Conservation (phyloP, 768 basidiomycete species). For the Suillus americanus region DNA sequence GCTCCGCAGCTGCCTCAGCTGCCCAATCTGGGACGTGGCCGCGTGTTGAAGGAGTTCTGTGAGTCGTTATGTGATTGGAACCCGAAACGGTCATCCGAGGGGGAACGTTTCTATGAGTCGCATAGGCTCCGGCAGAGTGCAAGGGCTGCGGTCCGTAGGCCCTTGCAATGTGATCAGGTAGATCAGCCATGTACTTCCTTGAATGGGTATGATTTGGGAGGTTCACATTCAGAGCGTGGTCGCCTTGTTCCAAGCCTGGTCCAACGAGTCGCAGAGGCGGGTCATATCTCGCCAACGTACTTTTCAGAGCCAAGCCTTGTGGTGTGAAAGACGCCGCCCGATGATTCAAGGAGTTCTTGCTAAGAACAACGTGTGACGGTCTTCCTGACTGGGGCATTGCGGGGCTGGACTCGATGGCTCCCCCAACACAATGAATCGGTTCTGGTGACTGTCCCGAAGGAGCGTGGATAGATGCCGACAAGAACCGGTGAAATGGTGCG, state of each 20-base stretch:
- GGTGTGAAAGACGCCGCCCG: background rate
- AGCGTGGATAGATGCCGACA: background rate
- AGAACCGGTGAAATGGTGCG: background rate
- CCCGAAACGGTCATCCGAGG: background rate
- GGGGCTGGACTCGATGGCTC: background rate
- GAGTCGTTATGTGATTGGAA: background rate
- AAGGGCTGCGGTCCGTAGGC: background rate
- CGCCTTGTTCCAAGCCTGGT: background rate
- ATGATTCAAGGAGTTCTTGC: background rate
- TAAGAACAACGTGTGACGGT: background rate
- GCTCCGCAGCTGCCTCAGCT: background rate
- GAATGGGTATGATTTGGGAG: background rate
- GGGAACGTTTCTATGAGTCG: background rate
- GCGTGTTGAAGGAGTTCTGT: background rate
- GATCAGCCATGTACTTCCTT: background rate
- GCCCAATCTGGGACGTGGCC: background rate
- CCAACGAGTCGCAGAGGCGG: conserved; percentile 1
- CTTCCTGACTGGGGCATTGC: background rate
- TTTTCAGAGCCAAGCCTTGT: background rate
- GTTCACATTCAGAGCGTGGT: background rate
- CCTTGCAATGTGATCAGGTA: background rate
- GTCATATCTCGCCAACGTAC: background rate
- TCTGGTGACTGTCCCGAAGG: background rate
- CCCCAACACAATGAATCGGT: background rate
- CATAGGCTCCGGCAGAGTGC: background rate